Conservation (phyloP, 495 filamentous ascomycete genomes). For the Aspergillus egyptiacus region DNA sequence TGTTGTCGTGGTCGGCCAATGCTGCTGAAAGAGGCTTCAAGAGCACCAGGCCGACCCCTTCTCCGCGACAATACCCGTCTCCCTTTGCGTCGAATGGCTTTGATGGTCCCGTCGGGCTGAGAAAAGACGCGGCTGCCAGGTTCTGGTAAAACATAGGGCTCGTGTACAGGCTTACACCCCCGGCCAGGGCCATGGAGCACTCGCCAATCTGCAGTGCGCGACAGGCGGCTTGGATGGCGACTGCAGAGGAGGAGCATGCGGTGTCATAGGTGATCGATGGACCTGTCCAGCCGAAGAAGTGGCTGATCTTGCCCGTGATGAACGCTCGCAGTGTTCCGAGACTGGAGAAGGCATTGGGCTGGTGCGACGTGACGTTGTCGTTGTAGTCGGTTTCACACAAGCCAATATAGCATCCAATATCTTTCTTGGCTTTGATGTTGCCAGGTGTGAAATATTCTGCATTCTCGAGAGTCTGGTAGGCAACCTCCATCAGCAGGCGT, state of each 20-base stretch:
- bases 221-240: conserved; percentile 30
- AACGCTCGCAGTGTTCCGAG: conserved; percentile 1
- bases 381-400: conserved; percentile 26
- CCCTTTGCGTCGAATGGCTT: conserved; percentile 21
- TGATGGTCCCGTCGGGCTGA: conserved; percentile 13
- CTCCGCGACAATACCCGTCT: conserved; percentile 40
- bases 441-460: conserved; percentile 26
- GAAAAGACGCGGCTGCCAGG: conserved; percentile 19
- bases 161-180: conserved; percentile 36
- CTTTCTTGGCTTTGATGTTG: conserved; percentile 2
- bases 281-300: conserved; percentile 42
- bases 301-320: conserved; percentile 35
- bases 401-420: conserved; percentile 31
- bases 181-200: conserved; percentile 27
- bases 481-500: conserved; percentile 38
- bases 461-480: conserved; percentile 44
- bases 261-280: conserved; percentile 38
- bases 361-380: conserved; percentile 28
- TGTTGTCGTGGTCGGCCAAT: conserved; percentile 31
- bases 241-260: conserved; percentile 37
- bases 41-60: conserved; percentile 31
- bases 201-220: conserved; percentile 28
- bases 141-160: conserved; percentile 12
- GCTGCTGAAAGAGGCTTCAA: conserved; percentile 33
- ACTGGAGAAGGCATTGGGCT: conserved; percentile 24